Evolutionary conservation across 306 rosid genomes (phyloP), one percentile per base, ranked within the genome.

Genomic region (Medicago lupulina): DNA sequence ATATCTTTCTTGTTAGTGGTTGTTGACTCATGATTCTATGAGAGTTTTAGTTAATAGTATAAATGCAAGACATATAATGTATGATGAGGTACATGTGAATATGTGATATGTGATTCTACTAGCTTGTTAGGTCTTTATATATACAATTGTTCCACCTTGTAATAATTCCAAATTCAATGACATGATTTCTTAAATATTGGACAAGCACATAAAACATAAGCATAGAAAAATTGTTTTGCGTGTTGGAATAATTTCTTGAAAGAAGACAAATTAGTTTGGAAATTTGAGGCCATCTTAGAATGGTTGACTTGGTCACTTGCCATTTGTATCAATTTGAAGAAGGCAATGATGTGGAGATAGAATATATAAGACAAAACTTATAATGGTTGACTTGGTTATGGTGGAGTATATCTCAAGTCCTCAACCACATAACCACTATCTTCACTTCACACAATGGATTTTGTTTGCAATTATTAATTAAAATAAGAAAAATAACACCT

Each of bases 21-120:
- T 71, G 46, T 65, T 72, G 46, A 73, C 79, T 85, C 92, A 88
- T 67, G 16, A 43, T 88, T 3, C 10, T 65, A 6, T 6, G 6
- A 31, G 61, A 31, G 9, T 58, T 13, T 59, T 13, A 59, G 17
- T 12, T 23, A 5, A 34, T 34, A 28, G 4, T 28, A 28, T 28
- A 28, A 28, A 28, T 28, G 31, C 31, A 28, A 28, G 31, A 23
- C 2, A 23, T 23, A 23, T 23, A 23, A 23, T 23, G 36, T 31
- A 31, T 31, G 36, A 34, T 34, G 38, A 34, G 7, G 38, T 34
- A 34, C 4, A 31, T 31, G 6, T 59, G 39, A 25, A 34, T 31
- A 31, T 31, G 6, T 59, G 39, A 25, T 58, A 25, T 58, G 19
- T 59, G 40, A 25, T 59, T 59, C 40, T 25, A 59, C 36, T 53